Evolutionary conservation across 352 stramenopile species (phyloP).

Genomic region (Globisporangium cylindrosporum): DNA sequence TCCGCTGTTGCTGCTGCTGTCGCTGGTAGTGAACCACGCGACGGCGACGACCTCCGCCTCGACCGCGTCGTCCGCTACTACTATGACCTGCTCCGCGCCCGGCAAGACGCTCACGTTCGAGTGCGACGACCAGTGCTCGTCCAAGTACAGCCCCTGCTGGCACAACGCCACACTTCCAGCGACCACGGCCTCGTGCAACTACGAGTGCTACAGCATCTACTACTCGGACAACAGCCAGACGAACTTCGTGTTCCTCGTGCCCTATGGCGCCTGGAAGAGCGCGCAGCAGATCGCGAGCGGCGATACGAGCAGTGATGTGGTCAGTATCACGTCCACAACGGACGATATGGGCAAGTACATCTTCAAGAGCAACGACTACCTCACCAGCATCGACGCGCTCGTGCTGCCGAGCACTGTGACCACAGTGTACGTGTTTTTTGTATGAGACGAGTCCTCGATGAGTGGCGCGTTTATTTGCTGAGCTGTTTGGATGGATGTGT

Average conservation of each 20-base stretch:
- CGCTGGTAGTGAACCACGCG: too few species aligned
- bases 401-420: background rate
- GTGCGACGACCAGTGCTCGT: background rate
- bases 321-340: too few species aligned
- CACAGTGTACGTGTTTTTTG: background rate
- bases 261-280: background rate
- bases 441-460: background rate
- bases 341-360: background rate
- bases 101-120: conserved; percentile 2
- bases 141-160: background rate
- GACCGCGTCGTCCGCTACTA: too few species aligned
- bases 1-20: too few species aligned
- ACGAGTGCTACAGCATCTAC: background rate
- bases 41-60: too few species aligned
- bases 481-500: too few species aligned
- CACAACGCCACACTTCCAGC: background rate
- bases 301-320: background rate
- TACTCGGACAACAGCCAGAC: background rate
- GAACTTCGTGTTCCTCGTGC: conserved; percentile 3
- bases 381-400: background rate
- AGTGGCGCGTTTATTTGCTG: background rate
- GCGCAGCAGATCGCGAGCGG: background rate
- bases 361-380: background rate
- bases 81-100: background rate
- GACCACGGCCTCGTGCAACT: background rate